phyloP scores from a whole-genome alignment of 176 grass and related monocot genomes.

The Musa acuminata region DNA sequence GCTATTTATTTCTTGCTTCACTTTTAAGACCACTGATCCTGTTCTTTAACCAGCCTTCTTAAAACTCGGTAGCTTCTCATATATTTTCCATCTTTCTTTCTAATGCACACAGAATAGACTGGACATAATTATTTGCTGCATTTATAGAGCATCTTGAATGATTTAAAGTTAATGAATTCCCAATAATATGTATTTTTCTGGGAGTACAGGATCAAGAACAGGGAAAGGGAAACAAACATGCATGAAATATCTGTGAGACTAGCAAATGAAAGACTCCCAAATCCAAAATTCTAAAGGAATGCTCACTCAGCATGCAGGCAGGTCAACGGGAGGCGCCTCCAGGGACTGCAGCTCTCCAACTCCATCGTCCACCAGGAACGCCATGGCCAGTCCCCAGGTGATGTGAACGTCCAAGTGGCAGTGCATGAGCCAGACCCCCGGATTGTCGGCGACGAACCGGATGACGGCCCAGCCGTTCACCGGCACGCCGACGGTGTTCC shows the following conservation, averaged over 20 bases:
- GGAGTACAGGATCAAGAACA: no score
- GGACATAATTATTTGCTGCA: no score
- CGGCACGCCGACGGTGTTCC: slow-evolving; percentile 83
- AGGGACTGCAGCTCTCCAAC: slow-evolving; percentile 51
- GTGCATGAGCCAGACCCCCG: slow-evolving; percentile 93
- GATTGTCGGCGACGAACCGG: slow-evolving; percentile 71
- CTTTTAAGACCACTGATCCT: no score
- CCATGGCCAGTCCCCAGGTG: slow-evolving; percentile 93
- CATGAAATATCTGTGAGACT: no score
- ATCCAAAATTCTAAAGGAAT: not conserved
- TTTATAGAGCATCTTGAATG: not conserved
- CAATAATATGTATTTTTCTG: not conserved
- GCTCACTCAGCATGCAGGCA: slow-evolving; percentile 52
- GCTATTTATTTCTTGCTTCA: no score
- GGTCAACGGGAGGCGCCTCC: slow-evolving; percentile 44
- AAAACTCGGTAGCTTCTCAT: no score
- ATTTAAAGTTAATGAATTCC: not conserved
- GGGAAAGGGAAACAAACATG: no score
- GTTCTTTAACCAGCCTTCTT: no score
- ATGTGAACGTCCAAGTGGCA: slow-evolving; percentile 91
- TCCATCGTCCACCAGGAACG: slow-evolving; percentile 72
- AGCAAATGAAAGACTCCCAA: not conserved
- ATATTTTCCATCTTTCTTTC: no score
- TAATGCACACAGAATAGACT: no score
- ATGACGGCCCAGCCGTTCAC: slow-evolving; percentile 89